Evolutionary conservation across 768 basidiomycete genomes (phyloP), one percentile per base, ranked within the genome.

Genomic region (Russula griseocarnosa): DNA sequence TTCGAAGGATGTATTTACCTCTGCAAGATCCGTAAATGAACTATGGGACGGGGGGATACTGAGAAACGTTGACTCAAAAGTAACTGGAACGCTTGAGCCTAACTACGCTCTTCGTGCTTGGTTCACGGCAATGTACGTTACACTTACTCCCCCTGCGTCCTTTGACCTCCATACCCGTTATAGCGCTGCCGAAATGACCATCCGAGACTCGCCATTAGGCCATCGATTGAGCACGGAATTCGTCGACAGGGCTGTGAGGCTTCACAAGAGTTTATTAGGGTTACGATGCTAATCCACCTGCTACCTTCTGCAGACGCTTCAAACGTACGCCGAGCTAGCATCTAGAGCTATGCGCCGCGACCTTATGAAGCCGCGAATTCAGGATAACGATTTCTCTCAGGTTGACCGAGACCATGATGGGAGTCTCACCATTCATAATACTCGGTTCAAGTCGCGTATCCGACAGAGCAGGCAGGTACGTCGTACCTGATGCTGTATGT

Each of bases 81-180:
- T 38, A n/a, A 3, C 14, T 32, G 40, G 44, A 7, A 46, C 22
- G 6, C 55, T 50, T 13, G n/a, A 52, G 7, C 49, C 59, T 6
- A n/a, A 55, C n/a, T 24, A 49, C 7, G 59, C 44, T 34, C 38
- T 55, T 26, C 64, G 59, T 36, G 65, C 65, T 40, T 66, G 65
- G 65, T 40, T 63, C n/a, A 63, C 65, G 3, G 65, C 65, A 18
- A 59, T 66, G 65, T 63, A 49, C 34, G 61, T 58, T 7, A 34
- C 7, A 16, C 18, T 14, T 22, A 0, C 3, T 42, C 42, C 22
- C 1, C n/a, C 14, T 14, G 11, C 52, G 1, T 9, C 30, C 26
- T 24, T 62, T 24, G 52, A 47, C 9, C 24, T 11, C 42, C 44
- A 44, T 16, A 18, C 28, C 32, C 22, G 14, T 7, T 14, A 1